Conservation (phyloP, 1,139 yeast species). For the Magnusiomyces clavatus region DNA sequence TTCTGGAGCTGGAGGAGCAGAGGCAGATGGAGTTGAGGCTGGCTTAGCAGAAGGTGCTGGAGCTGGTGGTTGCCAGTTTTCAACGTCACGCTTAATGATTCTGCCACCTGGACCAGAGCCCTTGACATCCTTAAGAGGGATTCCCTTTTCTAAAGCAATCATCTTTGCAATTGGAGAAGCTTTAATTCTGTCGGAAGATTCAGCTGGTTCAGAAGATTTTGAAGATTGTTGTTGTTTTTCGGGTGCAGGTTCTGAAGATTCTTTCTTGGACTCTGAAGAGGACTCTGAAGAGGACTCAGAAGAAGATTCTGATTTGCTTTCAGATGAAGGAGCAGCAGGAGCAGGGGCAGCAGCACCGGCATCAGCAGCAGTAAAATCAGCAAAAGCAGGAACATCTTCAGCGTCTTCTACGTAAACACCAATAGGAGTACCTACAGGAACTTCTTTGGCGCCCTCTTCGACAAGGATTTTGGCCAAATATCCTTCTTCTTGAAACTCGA, state of each 20-base stretch:
- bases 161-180: conserved; percentile 96
- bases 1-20: conserved; percentile 40
- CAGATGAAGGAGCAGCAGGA: conserved; percentile 38
- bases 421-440: conserved; percentile 91
- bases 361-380: conserved; percentile 74
- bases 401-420: conserved; percentile 93
- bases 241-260: conserved; percentile 20
- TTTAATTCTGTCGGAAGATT: conserved; percentile 56
- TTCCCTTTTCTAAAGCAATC: conserved; percentile 87
- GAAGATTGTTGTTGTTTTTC: conserved; percentile 21
- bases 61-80: conserved; percentile 43
- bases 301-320: conserved; percentile 31
- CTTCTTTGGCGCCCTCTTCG: conserved; percentile 80
- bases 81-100: conserved; percentile 85
- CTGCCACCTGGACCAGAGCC: conserved; percentile 97
- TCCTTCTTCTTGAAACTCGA: conserved; percentile 98
- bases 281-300: conserved; percentile 29
- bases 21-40: conserved; percentile 31
- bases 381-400: conserved; percentile 80
- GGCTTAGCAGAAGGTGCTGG: conserved; percentile 37
- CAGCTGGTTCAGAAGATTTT: conserved; percentile 21
- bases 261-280: conserved; percentile 20
- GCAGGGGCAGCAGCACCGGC: conserved; percentile 47
- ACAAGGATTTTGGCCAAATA: conserved; percentile 83
- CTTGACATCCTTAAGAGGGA: conserved; percentile 72